A percentile compares a stretch with the other conserved stretches of the same genome.
Conservation (phyloP, 1,284 basidiomycete genomes). For the Malassezia vespertilionis region DNA sequence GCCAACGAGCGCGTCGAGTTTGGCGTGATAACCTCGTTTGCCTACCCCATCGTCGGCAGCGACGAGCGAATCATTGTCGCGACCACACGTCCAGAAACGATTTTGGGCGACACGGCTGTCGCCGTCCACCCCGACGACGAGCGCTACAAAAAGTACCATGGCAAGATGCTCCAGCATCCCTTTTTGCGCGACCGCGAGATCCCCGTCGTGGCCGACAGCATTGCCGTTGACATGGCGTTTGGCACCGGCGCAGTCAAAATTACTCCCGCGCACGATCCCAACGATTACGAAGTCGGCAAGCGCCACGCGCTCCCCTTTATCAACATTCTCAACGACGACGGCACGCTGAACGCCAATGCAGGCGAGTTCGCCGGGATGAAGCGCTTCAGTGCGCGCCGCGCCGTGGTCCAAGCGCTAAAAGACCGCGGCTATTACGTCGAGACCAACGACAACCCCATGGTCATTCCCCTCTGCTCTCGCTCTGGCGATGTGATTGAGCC, state of each 20-base stretch:
- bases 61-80: conserved; percentile 89
- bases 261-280: conserved; percentile 96
- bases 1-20: conserved; percentile 91
- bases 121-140: conserved; percentile 89
- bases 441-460: conserved; percentile 60
- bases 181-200: conserved; percentile 70
- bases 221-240: conserved; percentile 85
- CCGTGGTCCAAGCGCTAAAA: conserved; percentile 73
- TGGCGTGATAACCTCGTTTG: conserved; percentile 89
- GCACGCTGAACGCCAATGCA: conserved; percentile 84
- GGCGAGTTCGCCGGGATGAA: conserved; percentile 66
- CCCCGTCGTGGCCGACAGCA: conserved; percentile 76
- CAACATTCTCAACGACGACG: conserved; percentile 93
- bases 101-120: conserved; percentile 94
- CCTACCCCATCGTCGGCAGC: conserved; percentile 73
- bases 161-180: conserved; percentile 82
- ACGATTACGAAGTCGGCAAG: conserved; percentile 89
- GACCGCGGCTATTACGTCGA: conserved; percentile 78
- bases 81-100: conserved; percentile 96
- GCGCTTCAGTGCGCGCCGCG: conserved; percentile 81
- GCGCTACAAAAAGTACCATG: conserved; percentile 90
- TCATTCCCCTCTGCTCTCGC: conserved; percentile 42
- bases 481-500: conserved; percentile 87
- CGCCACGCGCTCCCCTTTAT: conserved; percentile 85
- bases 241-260: conserved; percentile 99